Percentiles rank a stretch among this genome's conserved stretches.
phyloP scores from a whole-genome alignment of 1,284 basidiomycete species.

The Pascua guehoae region DNA sequence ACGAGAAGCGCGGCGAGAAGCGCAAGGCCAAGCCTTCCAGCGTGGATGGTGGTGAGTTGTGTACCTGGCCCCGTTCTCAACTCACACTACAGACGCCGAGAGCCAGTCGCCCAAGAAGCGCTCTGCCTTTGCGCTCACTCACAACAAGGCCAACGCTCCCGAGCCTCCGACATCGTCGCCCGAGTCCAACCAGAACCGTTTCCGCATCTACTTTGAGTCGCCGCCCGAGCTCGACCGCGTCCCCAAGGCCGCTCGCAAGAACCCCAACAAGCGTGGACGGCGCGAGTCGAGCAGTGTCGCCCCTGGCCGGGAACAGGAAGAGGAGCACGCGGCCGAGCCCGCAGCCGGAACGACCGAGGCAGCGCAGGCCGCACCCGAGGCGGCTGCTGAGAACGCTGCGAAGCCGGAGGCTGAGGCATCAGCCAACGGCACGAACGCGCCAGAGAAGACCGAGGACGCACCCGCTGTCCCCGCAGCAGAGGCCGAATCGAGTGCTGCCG shows the following conservation, averaged over 20 bases:
- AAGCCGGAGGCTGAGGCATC: background rate
- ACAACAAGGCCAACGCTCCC: constrained; percentile 35
- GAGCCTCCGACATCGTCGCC: constrained; percentile 11
- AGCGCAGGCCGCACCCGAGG: constrained; percentile 4
- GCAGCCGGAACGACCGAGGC: too few species aligned
- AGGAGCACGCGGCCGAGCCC: constrained; percentile 30
- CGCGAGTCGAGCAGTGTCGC: constrained; percentile 52
- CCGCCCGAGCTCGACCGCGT: constrained; percentile 48
- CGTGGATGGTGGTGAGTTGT: constrained; percentile 41
- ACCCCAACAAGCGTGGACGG: constrained; percentile 61
- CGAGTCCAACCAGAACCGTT: constrained; percentile 46
- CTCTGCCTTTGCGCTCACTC: constrained; percentile 38
- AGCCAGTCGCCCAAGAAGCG: constrained; percentile 40
- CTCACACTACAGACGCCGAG: constrained; percentile 7
- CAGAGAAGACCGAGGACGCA: background rate
- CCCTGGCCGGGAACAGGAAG: constrained; percentile 45
- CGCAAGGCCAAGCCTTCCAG: constrained; percentile 45
- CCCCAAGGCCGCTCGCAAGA: constrained; percentile 33
- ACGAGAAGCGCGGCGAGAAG: constrained; percentile 43
- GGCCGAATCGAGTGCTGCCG: constrained; percentile 52
- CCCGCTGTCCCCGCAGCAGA: background rate
- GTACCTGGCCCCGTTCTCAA: too few species aligned
- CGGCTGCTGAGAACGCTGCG: constrained; percentile 1
- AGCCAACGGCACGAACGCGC: background rate
- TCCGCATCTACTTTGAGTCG: constrained; percentile 51